A percentile compares a stretch with the other conserved stretches of the same genome.
Conservation (phyloP, 352 stramenopile species). For the Pythium coloratum region DNA sequence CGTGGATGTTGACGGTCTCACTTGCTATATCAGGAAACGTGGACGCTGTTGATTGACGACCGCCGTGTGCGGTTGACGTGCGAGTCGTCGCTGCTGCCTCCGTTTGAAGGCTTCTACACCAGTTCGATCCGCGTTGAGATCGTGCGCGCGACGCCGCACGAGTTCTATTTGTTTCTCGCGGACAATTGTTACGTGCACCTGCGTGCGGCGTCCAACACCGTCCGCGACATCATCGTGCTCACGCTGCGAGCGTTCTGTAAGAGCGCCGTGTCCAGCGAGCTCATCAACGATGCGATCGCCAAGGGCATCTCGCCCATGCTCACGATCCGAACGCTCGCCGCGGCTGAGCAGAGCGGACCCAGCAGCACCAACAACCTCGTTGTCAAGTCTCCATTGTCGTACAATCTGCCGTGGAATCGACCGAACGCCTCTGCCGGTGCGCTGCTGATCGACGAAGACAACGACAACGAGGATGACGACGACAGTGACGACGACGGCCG, state of each 20-base stretch:
- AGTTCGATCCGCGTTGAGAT: constrained; percentile 71
- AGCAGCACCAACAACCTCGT: constrained; percentile 4
- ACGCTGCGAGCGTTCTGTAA: constrained; percentile 76
- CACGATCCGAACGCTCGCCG: constrained; percentile 58
- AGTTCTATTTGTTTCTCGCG: constrained; percentile 64
- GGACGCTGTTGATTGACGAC: constrained; percentile 82
- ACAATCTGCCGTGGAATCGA: constrained; percentile 66
- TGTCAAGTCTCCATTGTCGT: constrained; percentile 30
- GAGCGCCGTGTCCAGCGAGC: constrained; percentile 50
- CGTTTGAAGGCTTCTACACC: constrained; percentile 79
- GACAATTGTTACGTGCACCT: constrained; percentile 64
- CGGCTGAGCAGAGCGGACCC: constrained; percentile 36
- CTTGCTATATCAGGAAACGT: constrained; percentile 54
- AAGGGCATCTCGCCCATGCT: constrained; percentile 69
- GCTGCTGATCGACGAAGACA: constrained; percentile 30
- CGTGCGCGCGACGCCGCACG: constrained; percentile 49
- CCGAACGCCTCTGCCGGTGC: constrained; percentile 23
- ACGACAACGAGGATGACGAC: constrained; percentile 15
- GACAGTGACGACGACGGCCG: neutral
- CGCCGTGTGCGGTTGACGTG: constrained; percentile 72
- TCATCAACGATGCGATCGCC: constrained; percentile 41
- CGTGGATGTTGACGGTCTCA: neutral
- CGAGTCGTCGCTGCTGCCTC: constrained; percentile 77
- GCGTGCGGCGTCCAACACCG: constrained; percentile 69
- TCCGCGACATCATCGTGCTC: constrained; percentile 83